Evolutionary conservation across 1,139 yeast genomes (phyloP).

Genomic region (Magnusiomyces suaveolens): DNA sequence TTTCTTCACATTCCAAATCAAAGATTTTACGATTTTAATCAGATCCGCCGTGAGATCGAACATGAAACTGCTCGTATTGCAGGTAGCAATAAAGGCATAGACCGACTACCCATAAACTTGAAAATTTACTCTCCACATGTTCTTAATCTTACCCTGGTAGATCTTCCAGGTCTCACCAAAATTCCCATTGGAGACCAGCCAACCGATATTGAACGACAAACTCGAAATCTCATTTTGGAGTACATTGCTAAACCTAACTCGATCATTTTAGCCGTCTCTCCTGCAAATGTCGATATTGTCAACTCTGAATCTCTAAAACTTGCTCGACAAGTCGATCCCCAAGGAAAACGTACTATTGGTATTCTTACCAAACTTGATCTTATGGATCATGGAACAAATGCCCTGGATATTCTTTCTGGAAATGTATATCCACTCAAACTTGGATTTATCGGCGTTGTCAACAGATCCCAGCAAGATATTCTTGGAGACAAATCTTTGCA

Average conservation of each 20-base stretch:
- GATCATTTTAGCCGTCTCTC: slow-evolving; percentile 87
- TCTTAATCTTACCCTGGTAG: slow-evolving; percentile 89
- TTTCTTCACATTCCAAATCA: slow-evolving; percentile 83
- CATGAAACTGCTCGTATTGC: slow-evolving; percentile 87
- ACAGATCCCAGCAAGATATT: slow-evolving; percentile 86
- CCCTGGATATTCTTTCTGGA: slow-evolving; percentile 59
- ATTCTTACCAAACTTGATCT: slow-evolving; percentile 86
- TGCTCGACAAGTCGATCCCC: slow-evolving; percentile 81
- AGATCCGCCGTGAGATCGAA: slow-evolving; percentile 81
- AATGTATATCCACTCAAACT: slow-evolving; percentile 78
- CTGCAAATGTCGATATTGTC: slow-evolving; percentile 97
- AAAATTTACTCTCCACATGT: too few relatives aligned
- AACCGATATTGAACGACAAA: slow-evolving; percentile 61
- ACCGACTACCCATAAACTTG: slow-evolving; percentile 90
- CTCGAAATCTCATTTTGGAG: slow-evolving; percentile 71
- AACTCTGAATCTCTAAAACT: slow-evolving; percentile 91
- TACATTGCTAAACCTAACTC: slow-evolving; percentile 84
- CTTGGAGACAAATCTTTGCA: slow-evolving; percentile 64
- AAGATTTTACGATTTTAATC: slow-evolving; percentile 68
- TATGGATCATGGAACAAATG: slow-evolving; percentile 71
- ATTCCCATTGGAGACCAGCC: slow-evolving; percentile 97
- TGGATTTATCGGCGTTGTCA: slow-evolving; percentile 97
- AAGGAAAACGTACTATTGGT: slow-evolving; percentile 91
- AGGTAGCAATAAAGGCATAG: slow-evolving; percentile 90
- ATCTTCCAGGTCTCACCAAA: slow-evolving; percentile 95